phyloP scores from a whole-genome alignment of 371 early-diverging fungal species.

The Conidiobolus incongruus region DNA sequence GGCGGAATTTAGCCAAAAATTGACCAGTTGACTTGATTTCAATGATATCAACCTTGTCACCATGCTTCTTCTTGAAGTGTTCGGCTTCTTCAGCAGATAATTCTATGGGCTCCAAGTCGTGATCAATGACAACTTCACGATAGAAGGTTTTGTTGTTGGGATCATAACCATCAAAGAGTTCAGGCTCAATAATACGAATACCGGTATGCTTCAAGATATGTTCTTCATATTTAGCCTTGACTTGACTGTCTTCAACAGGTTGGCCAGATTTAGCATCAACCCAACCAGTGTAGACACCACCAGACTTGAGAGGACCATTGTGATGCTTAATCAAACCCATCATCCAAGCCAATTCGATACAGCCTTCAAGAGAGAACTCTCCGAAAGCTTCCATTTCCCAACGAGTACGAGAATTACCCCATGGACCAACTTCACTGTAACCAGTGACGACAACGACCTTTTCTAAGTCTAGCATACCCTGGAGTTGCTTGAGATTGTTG shows the following conservation, averaged over 20 bases:
- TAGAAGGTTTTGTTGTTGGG: conserved; percentile 69
- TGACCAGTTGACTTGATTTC: conserved; percentile 35
- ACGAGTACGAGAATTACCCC: conserved; percentile 81
- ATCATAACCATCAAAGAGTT: conserved; percentile 75
- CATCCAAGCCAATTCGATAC: conserved; percentile 94
- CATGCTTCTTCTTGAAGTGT: conserved; percentile 72
- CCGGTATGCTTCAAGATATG: conserved; percentile 82
- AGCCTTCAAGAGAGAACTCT: conserved; percentile 85
- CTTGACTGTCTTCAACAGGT: conserved; percentile 76
- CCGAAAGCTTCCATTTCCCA: conserved; percentile 95
- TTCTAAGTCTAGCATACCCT: conserved; percentile 79
- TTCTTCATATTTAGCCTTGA: conserved; percentile 85
- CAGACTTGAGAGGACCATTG: conserved; percentile 67
- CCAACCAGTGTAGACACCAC: conserved; percentile 76
- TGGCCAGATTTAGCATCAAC: conserved; percentile 73
- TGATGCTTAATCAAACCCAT: conserved; percentile 87
- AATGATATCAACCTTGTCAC: conserved; percentile 60
- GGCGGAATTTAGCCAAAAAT: conserved; percentile 60
- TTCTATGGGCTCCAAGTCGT: conserved; percentile 80
- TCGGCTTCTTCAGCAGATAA: conserved; percentile 80
- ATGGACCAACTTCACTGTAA: conserved; percentile 87
- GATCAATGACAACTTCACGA: conserved; percentile 82
- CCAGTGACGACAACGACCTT: conserved; percentile 86
- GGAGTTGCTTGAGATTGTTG: conserved; percentile 42
- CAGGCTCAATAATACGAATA: conserved; percentile 86